Evolutionary conservation across 208 protist species (phyloP), one percentile per base, ranked within the genome.

Genomic region (Phytomonas francai): DNA sequence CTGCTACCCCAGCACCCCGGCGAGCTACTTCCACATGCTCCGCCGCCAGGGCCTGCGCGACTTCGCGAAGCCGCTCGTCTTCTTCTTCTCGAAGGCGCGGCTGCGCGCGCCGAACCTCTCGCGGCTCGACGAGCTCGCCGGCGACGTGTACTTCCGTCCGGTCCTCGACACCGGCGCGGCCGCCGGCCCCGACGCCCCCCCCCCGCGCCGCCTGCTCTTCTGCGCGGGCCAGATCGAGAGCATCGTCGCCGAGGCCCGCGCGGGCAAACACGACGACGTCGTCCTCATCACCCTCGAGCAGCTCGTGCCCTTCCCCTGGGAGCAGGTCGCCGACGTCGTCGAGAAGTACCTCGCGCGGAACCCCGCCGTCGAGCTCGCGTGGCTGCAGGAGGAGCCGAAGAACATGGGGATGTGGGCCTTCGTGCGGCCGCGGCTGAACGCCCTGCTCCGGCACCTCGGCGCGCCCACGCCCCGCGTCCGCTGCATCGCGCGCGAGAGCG

Each of bases 11-110:
- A 96, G 95, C 39, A 99, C 97, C 4, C 98, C 98, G 7, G 98
- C 98, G 28, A 99, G 98, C 82, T 99, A 99, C 87, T 99, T 98
- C 92, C 98, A 99, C 74, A 85, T 97, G 25, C 87, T 99, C 4
- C 89, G 98, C 51, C 91, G 98, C 34, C 98, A 99, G 86, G 83
- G 98, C 14, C 79, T 90, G 67, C 87, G 98, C 59, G 89, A 98
- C 45, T 99, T 98, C 80, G 81, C 97, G 42, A 99, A 99, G 79
- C 98, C 98, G 34, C 91, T 99, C 33, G 84, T 99, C 49, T 91
- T 98, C 70, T 88, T 97, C 81, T 96, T 96, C 77, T 94, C 92
- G 70, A 97, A 97, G 78, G 86, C 85, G 22, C 84, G 89, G 30
- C 87, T 97, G 57, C 92, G 94, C 70, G 90, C 90, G 14, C 92